Base-by-base conservation (phyloP, 768 basidiomycete species). In the Mycena leptocephala region DNA sequence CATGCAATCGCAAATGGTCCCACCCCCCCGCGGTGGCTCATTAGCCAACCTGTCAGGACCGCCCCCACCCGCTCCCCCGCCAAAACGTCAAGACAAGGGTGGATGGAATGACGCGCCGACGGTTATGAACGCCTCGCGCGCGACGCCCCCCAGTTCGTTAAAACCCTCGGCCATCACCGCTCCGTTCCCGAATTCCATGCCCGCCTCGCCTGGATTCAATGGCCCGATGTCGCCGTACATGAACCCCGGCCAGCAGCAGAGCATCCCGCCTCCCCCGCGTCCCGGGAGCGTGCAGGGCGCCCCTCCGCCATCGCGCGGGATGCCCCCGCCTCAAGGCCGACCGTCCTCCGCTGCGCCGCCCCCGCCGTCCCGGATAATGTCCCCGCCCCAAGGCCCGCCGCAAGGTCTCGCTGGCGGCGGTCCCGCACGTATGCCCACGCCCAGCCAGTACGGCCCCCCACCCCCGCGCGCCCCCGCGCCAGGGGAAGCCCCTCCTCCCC, bases 101-200 rank as follows among this genome's bases (percentile, higher is more conserved):
- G 73, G 96, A 0, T 99, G 97, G 97, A 99, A 99, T 80, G 97
- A 99, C 84, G 93, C 96, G 0, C 97, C 87, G 9, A 76, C 87
- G 8, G 76, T 92, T 16, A 78, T 87, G 20, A 81, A 86, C 11
- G 83, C 89, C 22, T 83, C 89, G 51, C 92, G 93, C 30, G 87
- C 87, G 1, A 88, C 89, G 26, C 85, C 89, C 7, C 80, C 88
- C 35, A 89, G 83, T 68, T 76, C 86, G 13, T 84, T 81, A 69
- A 95, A 95, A 80, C 93, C 91, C 3, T 87, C 89, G 9, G 91
- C 97, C 3, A 97, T 99, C 79, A 93, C 93, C 10, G 90, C 96
- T 11, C 97, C 97, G 0, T 98, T 99, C 92, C 95, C 97, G 10
- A 94, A 95, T 79, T 87, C 90, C 7, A 80, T 86, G 7, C 80